Base-by-base conservation (phyloP, 805 yeast species). In the Candida maltosa region DNA sequence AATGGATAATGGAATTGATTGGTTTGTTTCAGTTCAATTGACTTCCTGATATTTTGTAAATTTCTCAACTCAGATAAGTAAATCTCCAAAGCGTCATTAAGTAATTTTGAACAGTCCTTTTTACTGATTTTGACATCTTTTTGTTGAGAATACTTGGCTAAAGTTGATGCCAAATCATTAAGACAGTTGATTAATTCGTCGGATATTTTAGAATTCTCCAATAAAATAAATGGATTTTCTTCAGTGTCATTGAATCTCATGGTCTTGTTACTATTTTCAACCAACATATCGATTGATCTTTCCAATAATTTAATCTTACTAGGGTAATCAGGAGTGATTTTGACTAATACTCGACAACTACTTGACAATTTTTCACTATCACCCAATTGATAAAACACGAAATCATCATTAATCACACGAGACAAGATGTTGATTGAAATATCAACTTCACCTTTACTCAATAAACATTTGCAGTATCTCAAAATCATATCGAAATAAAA, bases 401-500 rank as follows among this genome's bases (percentile, higher is more conserved):
- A 58, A 40, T 67, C 68, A 35, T 65, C 50, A 34, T 59, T 51
- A 6, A 67, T 57, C 18, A 67, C 49, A 15, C 47, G 45, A 25
- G 43, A 39, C 30, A 67, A 48, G 23, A 60, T 49, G 19, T 40
- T 35, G 15, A 62, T 44, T 2, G 69, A 52, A 2, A 50, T 44
- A n/a, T 56, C 50, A 18, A 57, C 46, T 39, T 61, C 48, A 20
- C 70, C 70, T 37, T 66, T 65, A 16, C 73, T 69, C 23, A 67
- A 50, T 23, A 67, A 47, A 12, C 72, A 62, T 35, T 54, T 56
- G 25, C 69, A 58, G 46, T 67, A 67, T 20, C 73, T 47, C 30
- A 65, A 48, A 21, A 65, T 60, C 23, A 67, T 62, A 42, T 67
- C 72, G 29, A 66, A 56, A 41, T 67, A 67, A 49, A 67, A 67